These are phyloP conservation scores for Podila verticillata DNA, from an alignment of 192 early-diverging fungal species.

Conservation along the genomic window DNA sequence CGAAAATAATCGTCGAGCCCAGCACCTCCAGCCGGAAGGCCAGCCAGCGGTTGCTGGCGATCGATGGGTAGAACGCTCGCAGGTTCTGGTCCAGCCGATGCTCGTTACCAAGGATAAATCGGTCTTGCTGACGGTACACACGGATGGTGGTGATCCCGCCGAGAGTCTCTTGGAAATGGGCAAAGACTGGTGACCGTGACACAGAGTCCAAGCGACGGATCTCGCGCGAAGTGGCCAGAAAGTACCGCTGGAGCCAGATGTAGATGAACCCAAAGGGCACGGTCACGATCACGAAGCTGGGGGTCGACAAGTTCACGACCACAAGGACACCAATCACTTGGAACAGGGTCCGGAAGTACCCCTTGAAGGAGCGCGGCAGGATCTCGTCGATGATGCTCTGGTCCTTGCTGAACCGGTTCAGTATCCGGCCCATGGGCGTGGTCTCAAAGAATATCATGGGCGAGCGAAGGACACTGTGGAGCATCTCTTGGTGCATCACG, in stretches of 20 bases:
- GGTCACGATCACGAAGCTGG: conserved; percentile 69
- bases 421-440: conserved; percentile 75
- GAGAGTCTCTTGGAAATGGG: conserved; percentile 75
- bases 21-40: conserved; percentile 80
- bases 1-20: conserved; percentile 82
- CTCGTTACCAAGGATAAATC: conserved; percentile 78
- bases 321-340: conserved; percentile 44
- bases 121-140: conserved; percentile 62
- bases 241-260: conserved; percentile 66
- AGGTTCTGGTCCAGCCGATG: conserved; percentile 76
- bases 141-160: conserved; percentile 79
- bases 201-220: conserved; percentile 79
- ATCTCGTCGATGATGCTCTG: conserved; percentile 66
- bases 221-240: conserved; percentile 79
- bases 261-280: conserved; percentile 66
- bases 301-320: conserved; percentile 57
- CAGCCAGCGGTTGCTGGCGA: conserved; percentile 74
- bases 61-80: conserved; percentile 77
- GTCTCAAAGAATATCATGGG: conserved; percentile 83
- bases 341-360: conserved; percentile 51
- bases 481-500: conserved; percentile 75
- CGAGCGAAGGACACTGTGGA: conserved; percentile 70
- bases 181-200: conserved; percentile 77
- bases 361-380: conserved; percentile 60
- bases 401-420: conserved; percentile 77